Evolutionary conservation across 2,329 filamentous ascomycete genomes (phyloP), one percentile per base, ranked within the genome.

Genomic region (Cordyceps cateniannulata): DNA sequence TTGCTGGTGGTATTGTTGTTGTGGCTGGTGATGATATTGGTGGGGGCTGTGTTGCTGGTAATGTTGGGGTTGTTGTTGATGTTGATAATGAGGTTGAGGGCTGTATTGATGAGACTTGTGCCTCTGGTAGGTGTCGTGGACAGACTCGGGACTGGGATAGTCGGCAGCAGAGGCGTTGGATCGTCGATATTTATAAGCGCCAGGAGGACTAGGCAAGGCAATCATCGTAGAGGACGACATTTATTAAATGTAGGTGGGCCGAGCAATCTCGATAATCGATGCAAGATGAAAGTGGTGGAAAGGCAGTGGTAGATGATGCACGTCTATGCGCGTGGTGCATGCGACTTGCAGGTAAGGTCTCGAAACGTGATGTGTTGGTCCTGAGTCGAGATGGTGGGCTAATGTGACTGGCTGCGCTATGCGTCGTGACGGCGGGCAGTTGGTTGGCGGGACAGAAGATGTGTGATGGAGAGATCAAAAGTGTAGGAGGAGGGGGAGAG

Each of bases 161-260:
- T 56, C 55, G 35, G 44, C 25, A n/a, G 25, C 24, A 22, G 61
- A 62, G 18, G 49, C 44, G 53, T 62, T 61, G 35, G 63, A 63
- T 32, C 59, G 63, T 54, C 60, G 66, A 59, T 63, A 63, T 42
- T 54, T 66, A 47, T 67, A 62, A 47, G 63, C 62, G 48, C 62
- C 44, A 8, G 66, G 60, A 29, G 65, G 67, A 14, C 65, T 66
- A 35, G 68, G 65, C 57, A 73, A 64, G 52, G 70, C 62, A 27
- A 73, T 70, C 70, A 73, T 73, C 50, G 50, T 66, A 52, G 51
- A 59, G 32, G 48, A 63, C 40, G 60, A 55, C 59, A 62, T 62
- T 29, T 49, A 24, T 5, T 6, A 16, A n/a, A 24, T 35, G 38
- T 18, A 44, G 48, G 29, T 25, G 42, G 32, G 22, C 49, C 35